Evolutionary conservation across 2,329 filamentous ascomycete species (phyloP), one percentile per base, ranked within the genome.

Genomic region (Sporothrix brasiliensis): DNA sequence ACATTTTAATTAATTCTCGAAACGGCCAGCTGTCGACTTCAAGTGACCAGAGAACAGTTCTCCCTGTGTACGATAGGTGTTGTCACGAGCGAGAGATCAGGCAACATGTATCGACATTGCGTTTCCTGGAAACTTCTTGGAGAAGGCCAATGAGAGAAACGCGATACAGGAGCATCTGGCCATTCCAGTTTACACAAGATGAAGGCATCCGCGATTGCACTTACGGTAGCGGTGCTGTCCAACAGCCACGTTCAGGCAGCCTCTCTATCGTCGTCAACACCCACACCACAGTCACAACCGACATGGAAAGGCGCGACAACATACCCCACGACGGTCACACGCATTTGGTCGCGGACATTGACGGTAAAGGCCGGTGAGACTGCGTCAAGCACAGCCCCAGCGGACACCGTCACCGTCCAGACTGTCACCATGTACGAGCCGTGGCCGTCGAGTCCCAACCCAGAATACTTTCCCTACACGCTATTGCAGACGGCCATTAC

Each of bases 351-450:
- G 4, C 67, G 70, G 10, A 71, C 70, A 1, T 47, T 54, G 50
- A 71, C 66, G 27, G 24, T 19, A 4, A 71, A 34, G 13, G 16
- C 47, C 4, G 50, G 50, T 39, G n/a, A 30, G 27, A 27, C 34
- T 3, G 13, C 60, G 14, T 19, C 41, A 1, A 30, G 2, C 27
- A 27, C 24, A 5, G 6, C 5, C 21, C 30, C 34, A n/a, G 9
- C 66, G 24, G 30, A 24, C 13, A 56, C 39, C 6, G 14, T 71
- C 13, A 52, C 61, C 21, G 27, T 69, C 41, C 53, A 52, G 50
- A 69, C 70, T 0, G 70, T 71, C 52, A 67, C 70, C n/a, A 52
- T 69, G 41, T 67, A 67, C 60, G 67, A 71, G 27, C 44, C 67
- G 44, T 71, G 70, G 70, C 70, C 60, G 10, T 54, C 52, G 39